A percentile compares a stretch with the other conserved stretches of the same genome.
Evolutionary conservation across 192 early-diverging fungal species (phyloP).

Genomic region (Podila verticillata): DNA sequence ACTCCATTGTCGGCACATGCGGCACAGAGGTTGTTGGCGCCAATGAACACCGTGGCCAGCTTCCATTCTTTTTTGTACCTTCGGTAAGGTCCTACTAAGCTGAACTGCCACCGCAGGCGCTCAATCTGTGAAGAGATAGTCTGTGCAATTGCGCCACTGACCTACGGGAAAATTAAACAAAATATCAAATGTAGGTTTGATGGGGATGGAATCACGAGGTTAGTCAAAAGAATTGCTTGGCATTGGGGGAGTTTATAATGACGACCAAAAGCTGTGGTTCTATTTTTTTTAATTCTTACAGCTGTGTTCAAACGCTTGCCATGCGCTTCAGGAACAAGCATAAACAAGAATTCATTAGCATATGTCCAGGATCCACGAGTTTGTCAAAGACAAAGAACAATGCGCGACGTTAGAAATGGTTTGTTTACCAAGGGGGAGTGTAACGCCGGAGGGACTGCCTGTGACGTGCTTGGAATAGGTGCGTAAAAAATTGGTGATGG

Average conservation of each 20-base stretch:
- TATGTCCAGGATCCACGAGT: neutral
- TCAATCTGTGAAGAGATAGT: conserved; percentile 50
- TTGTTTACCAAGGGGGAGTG: conserved; percentile 44
- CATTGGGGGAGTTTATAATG: no score
- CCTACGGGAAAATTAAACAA: conserved; percentile 16
- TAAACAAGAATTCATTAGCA: neutral
- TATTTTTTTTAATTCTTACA: no score
- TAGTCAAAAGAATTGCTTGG: neutral
- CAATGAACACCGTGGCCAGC: conserved; percentile 62
- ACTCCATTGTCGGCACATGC: conserved; percentile 41
- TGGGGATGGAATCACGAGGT: no score
- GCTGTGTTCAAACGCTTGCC: conserved; percentile 63
- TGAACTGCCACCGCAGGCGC: conserved; percentile 39
- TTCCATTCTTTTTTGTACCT: conserved; percentile 59
- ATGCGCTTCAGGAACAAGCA: conserved; percentile 13
- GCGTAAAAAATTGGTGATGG: conserved; percentile 55
- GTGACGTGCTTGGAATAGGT: conserved; percentile 30
- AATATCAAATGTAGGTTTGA: no score
- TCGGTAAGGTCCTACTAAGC: conserved; percentile 29
- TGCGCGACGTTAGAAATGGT: neutral
- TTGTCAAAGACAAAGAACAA: neutral
- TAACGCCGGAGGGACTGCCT: conserved; percentile 57
- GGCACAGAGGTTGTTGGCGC: conserved; percentile 65
- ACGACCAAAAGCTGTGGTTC: no score
- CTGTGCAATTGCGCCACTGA: conserved; percentile 61